Evolutionary conservation across 2,329 filamentous ascomycete genomes (phyloP), one percentile per base, ranked within the genome.

Genomic region (Aspergillus hiratsukae): DNA sequence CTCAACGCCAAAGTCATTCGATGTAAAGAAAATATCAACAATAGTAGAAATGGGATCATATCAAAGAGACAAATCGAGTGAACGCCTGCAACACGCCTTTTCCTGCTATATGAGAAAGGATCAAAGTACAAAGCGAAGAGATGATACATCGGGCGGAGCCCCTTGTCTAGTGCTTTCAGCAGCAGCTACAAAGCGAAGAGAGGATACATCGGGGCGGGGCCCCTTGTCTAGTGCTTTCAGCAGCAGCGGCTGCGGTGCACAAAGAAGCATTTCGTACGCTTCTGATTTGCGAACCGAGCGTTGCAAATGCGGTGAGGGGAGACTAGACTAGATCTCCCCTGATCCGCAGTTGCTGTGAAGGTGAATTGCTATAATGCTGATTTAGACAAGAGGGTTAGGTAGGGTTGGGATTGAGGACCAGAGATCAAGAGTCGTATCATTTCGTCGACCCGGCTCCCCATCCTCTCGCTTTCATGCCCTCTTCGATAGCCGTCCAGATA

Each of bases 401-500:
- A 49, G 14, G 31, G 31, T 17, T 28, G 21, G 46, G 23, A 2
- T 23, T 2, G 37, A 51, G 31, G 58, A 48, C 40, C 53, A 29
- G 29, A 43, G 53, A 21, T 14, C 7, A 35, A 52, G 35, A 6
- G 11, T 49, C 23, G 31, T 7, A 71, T 52, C 71, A 71, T 23
- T 21, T 46, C 19, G 43, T 23, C 10, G 19, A 23, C 23, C 43
- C 43, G n/a, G 65, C 59, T 52, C 71, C 70, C 91, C 91, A 97
- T 2, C 91, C 93, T 71, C 87, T 90, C 58, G 82, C 81, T 67
- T 87, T 83, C 94, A 99, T 97, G 61, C 89, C 88, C 62, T 82
- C 82, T 80, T 97, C 94, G 61, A 99, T 89, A 4, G 84, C 80
- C 69, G 88, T 89, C 94, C 94, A 99, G 59, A 99, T 90, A 57